Base-by-base conservation (phyloP, 2,329 filamentous ascomycete species). In the Talaromyces funiculosus region DNA sequence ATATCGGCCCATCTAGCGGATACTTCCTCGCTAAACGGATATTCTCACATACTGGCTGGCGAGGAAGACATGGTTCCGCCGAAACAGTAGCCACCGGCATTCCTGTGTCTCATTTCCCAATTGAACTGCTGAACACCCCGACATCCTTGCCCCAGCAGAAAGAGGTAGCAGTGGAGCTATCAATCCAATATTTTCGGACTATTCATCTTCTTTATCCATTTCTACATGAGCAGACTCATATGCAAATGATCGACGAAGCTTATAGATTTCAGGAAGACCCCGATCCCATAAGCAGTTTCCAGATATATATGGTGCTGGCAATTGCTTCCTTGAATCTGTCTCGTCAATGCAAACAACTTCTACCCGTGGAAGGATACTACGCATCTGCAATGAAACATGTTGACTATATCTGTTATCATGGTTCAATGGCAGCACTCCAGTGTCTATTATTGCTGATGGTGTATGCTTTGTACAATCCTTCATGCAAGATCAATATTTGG, bases 1-100 rank as follows among this genome's bases (percentile, higher is more conserved):
- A 84, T 53, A 80, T 84, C 14, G 82, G 82, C 0, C 82, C 82
- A 2, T 84, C 82, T 0, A 84, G 81, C 38, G 82, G 82, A 1
- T 82, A 81, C 60, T 82, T 82, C 43, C 74, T 84, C 12, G 80
- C 81, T 1, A 78, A 79, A 0, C 71, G 82, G 2, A 75, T 83
- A 64, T 73, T 83, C 12, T 71, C 75, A 22, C 75, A 72, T 7
- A 69, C 73, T 5, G 69, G 73, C 16, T 58, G 71, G 63, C 55
- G 70, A 64, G 18, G 64, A 45, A 58, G 22, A 43, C 42, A 40
- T 22, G 57, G 33, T 53, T 42, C 29, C 60, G 49, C 61, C 62
- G 42, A 45, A 26, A 18, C 24, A 59, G 37, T n/a, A 38, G 26
- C 31, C 6, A 20, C 43, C 0, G 55, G 55, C n/a, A 63, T 66